These are phyloP conservation scores for Delonix regia DNA, from an alignment of 306 rosid genomes.

Conservation along the genomic window DNA sequence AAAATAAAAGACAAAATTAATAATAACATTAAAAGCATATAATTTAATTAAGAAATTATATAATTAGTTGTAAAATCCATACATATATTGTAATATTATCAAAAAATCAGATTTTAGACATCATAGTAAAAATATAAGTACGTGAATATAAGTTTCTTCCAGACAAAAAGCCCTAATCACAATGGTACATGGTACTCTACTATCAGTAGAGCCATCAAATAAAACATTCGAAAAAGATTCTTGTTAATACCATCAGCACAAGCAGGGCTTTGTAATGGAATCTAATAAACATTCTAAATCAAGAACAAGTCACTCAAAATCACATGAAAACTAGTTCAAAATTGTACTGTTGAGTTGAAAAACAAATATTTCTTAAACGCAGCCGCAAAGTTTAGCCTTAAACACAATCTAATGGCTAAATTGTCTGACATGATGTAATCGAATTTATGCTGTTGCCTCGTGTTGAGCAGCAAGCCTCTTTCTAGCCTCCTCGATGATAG, in stretches of 20 bases:
- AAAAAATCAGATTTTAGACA: too few species aligned
- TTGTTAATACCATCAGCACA: background rate
- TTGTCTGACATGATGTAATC: background rate
- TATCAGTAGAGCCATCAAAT: background rate
- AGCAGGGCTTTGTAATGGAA: background rate
- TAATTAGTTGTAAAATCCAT: too few species aligned
- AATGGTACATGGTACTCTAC: background rate
- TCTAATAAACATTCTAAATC: background rate
- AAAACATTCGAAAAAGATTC: background rate
- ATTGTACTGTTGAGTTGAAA: background rate
- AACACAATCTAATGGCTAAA: slow-evolving; percentile 1
- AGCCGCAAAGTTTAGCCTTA: background rate
- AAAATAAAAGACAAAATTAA: too few species aligned
- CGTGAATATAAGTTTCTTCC: too few species aligned
- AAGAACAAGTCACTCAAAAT: background rate
- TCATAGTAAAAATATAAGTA: too few species aligned
- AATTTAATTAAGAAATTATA: too few species aligned
- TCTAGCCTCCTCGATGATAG: slow-evolving; percentile 79
- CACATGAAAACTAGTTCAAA: slow-evolving; percentile 5
- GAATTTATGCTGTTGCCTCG: slow-evolving; percentile 39
- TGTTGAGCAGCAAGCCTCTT: slow-evolving; percentile 61
- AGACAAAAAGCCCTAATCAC: too few species aligned
- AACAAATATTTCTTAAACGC: background rate
- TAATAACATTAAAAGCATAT: too few species aligned
- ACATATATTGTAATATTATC: too few species aligned